Percentiles rank a stretch among this genome's conserved stretches.
Evolutionary conservation across 177 flowering plant species (phyloP).

Genomic region (Vitis hybrid): DNA sequence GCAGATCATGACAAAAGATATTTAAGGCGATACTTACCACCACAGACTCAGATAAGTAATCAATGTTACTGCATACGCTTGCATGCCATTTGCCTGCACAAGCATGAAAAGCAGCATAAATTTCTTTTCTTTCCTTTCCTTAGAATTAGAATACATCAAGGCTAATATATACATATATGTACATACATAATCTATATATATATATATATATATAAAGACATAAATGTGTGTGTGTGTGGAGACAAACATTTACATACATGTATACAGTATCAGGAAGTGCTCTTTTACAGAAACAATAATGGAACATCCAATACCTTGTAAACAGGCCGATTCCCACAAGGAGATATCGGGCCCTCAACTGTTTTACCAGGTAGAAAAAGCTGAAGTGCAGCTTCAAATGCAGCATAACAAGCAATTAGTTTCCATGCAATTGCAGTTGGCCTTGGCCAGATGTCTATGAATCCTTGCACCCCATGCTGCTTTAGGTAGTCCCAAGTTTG

Average conservation of each 20-base stretch:
- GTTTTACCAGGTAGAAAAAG: conserved; percentile 85
- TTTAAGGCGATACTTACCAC: conserved; percentile 61
- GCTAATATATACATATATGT: neutral
- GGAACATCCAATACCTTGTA: conserved; percentile 60
- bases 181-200: neutral
- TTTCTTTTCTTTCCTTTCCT: neutral
- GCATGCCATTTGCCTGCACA: conserved; percentile 87
- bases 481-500: conserved; percentile 62
- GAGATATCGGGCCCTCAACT: conserved; percentile 92
- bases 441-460: conserved; percentile 76
- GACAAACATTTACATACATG: neutral
- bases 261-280: neutral
- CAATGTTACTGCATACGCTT: conserved; percentile 83
- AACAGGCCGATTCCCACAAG: conserved; percentile 80
- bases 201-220: too few species aligned
- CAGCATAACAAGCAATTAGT: conserved; percentile 74
- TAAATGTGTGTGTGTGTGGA: neutral
- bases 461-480: conserved; percentile 70
- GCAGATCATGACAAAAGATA: neutral
- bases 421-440: conserved; percentile 83
- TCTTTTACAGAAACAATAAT: neutral
- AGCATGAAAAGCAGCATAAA: conserved; percentile 2
- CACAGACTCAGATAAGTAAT: conserved; percentile 80
- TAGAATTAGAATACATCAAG: neutral
- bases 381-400: conserved; percentile 93